Base-by-base conservation (phyloP, 805 yeast species). In the Tetrapisispora fleetii region DNA sequence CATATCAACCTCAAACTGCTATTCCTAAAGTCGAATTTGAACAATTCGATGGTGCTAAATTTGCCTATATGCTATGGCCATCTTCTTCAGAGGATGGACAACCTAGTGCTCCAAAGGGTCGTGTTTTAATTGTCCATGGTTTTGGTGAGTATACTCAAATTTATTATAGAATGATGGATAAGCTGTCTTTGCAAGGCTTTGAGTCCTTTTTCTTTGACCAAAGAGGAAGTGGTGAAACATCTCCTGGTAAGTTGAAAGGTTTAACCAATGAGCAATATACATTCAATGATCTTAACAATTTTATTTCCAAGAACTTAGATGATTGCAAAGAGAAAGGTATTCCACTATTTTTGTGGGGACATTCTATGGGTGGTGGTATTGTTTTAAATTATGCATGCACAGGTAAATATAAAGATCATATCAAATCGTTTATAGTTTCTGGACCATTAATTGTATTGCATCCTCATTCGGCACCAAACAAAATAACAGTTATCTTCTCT, bases 311-410 rank as follows among this genome's bases (percentile, higher is more conserved):
- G 56, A 61, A 51, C 54, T 37, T 56, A 21, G 44, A 52, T 27
- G 60, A 60, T 32, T 54, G 58, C 19, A 41, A 59, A 28, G 55
- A 50, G 10, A 50, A 51, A 17, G 48, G 54, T 1, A 63, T 62
- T 6, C 60, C 60, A 36, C 55, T 83, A 32, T 74, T 69, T 55
- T 58, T 85, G 42, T 68, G 76, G 58, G 89, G 91, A 1, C 87
- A 81, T 54, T 83, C 89, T 10, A 83, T 85, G 90, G 95, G 95
- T 45, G 91, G 91, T 19, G 90, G 83, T 0, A 78, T 85, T 45
- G 69, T 68, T 0, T 66, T 85, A 49, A 81, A 80, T 62, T 84
- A 85, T 60, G 79, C 77, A 3, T 71, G 78, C 36, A 58, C 60
- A 32, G 90, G 90, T 2, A 74, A 69, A 50, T 65, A 72, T 57